Percentiles rank a stretch among this genome's conserved stretches.
Conservation (phyloP, 2,329 filamentous ascomycete species). For the Fusarium sp. region DNA sequence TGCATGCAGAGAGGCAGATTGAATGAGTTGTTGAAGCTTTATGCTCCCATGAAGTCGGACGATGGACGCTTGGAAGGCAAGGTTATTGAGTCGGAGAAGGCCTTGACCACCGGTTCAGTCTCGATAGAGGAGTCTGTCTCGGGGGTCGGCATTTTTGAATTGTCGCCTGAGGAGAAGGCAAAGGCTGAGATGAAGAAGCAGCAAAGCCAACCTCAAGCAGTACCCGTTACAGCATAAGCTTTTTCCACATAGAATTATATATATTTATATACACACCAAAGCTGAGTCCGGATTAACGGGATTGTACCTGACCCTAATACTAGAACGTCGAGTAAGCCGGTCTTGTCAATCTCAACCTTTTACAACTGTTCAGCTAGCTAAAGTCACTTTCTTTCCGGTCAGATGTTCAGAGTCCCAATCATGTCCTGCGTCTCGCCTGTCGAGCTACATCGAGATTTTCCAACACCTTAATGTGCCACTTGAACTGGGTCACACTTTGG, state of each 20-base stretch:
- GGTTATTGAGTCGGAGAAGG: conserved; percentile 38
- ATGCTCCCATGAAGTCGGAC: conserved; percentile 51
- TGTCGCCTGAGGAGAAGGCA: conserved; percentile 43
- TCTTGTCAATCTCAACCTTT: too few species aligned
- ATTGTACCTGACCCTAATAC: too few species aligned
- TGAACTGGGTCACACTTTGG: conserved; percentile 7
- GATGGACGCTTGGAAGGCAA: conserved; percentile 45
- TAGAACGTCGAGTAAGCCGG: too few species aligned
- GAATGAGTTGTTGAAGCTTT: conserved; percentile 61
- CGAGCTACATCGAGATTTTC: conserved; percentile 1
- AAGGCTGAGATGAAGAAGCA: conserved; percentile 7
- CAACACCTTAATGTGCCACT: conserved; percentile 10
- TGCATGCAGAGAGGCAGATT: conserved; percentile 63
- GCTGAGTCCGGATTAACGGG: not conserved
- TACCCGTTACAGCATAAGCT: not conserved
- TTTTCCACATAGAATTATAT: accelerated
- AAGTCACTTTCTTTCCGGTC: too few species aligned
- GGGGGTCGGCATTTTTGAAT: conserved; percentile 48
- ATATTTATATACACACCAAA: not conserved
- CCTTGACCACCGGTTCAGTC: not conserved
- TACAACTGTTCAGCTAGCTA: too few species aligned
- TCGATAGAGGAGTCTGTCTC: conserved; percentile 38
- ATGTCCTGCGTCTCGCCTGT: accelerated
- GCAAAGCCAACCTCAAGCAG: not conserved
- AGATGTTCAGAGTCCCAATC: too few species aligned